Percentiles rank a stretch among this genome's conserved stretches.
Evolutionary conservation across 768 basidiomycete genomes (phyloP).

Genomic region (Lentinula aciculospora): DNA sequence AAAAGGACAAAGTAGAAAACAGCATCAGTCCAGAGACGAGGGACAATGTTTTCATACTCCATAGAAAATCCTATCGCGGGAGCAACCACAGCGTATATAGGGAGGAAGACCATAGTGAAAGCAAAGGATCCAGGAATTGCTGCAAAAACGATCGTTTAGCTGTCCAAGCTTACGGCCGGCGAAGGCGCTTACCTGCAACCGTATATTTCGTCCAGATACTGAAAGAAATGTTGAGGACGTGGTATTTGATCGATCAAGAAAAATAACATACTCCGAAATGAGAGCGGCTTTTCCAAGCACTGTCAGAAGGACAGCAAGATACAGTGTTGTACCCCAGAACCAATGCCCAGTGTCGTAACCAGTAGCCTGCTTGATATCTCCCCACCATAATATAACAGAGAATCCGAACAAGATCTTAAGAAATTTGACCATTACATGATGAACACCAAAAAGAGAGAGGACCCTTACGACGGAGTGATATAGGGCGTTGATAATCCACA

Average conservation of each 20-base stretch:
- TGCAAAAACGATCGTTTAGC: slow-evolving; percentile 19
- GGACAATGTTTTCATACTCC: slow-evolving; percentile 87
- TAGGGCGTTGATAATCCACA: slow-evolving; percentile 85
- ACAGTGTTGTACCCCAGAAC: slow-evolving; percentile 99
- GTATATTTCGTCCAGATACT: slow-evolving; percentile 99
- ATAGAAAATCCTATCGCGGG: slow-evolving; percentile 85
- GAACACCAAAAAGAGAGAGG: background rate
- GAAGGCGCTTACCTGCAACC: slow-evolving; percentile 60
- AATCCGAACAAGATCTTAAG: slow-evolving; percentile 79
- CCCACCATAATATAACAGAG: slow-evolving; percentile 89
- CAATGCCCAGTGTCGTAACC: slow-evolving; percentile 92
- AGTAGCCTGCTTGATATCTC: slow-evolving; percentile 74
- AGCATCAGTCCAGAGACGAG: slow-evolving; percentile 80
- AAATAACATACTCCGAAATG: slow-evolving; percentile 87
- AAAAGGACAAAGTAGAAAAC: slow-evolving; percentile 90
- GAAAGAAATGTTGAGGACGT: slow-evolving; percentile 2
- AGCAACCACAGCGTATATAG: slow-evolving; percentile 83
- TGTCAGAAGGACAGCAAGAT: slow-evolving; percentile 87
- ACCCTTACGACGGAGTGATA: slow-evolving; percentile 79
- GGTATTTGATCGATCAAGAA: background rate
- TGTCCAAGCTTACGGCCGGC: background rate
- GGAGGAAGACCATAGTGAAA: slow-evolving; percentile 95
- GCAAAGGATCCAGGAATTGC: slow-evolving; percentile 97
- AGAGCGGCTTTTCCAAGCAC: slow-evolving; percentile 96
- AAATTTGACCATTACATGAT: slow-evolving; percentile 1